Base-by-base conservation (phyloP, 805 yeast genomes). In the Kregervanrija delftensis region DNA sequence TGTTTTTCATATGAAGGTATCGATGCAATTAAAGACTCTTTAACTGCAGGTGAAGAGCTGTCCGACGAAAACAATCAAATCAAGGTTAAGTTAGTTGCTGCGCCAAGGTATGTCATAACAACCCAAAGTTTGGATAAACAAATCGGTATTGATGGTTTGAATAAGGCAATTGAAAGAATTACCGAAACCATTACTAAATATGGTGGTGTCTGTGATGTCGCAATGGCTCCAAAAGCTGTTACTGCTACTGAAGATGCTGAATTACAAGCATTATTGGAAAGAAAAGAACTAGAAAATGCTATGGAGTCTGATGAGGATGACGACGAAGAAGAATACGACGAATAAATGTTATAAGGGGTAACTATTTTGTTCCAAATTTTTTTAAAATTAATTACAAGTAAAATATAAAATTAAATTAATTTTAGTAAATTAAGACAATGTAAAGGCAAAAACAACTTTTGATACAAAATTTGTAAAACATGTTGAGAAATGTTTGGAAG, bases 161-260 rank as follows among this genome's bases (percentile, higher is more conserved):
- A 81, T 61, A 66, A 76, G 55, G 96, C 98, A 40, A 87, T 93
- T 53, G 84, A 76, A 53, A 80, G 75, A 55, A 85, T 93, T 51
- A 74, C 77, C 48, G 78, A 76, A 56, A 73, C 81, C 41, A 89
- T 93, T 58, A 76, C 75, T 49, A 71, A 74, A 15, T 74, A 78
- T 44, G 96, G 88, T 43, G 99, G 99, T 61, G 77, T 79, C 47
- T 84, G 96, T 65, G 87, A 86, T 55, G 84, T 91, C 52, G 89
- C 95, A 44, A 91, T 91, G 97, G 91, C 95, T 58, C 98, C 99
- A 62, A 91, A 90, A 79, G 97, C 98, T 37, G 98, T 93, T 54
- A 89, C 97, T 46, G 98, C 96, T 49, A 86, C 93, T 49, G 99
- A 93, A 66, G 99, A 93, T 66, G 98, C 96, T 49, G 97, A 90